These are phyloP conservation scores for Veloporphyrellus conicus DNA, from an alignment of 1,284 basidiomycete species.

Conservation along the genomic window DNA sequence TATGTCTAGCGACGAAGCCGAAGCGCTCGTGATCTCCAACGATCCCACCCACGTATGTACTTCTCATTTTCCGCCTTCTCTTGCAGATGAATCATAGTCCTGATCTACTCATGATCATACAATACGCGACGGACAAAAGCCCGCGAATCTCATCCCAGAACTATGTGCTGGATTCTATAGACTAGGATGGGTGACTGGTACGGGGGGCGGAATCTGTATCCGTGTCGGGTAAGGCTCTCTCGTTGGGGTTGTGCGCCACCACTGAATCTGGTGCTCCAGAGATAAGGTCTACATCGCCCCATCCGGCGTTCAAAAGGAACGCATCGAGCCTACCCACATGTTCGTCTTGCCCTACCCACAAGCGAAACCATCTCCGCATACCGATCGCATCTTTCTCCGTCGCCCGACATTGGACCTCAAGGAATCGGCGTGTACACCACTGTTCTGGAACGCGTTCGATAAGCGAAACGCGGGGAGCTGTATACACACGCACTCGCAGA, in stretches of 20 bases:
- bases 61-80: background rate
- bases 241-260: too few species aligned
- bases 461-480: constrained; percentile 73
- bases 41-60: constrained; percentile 50
- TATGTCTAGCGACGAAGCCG: constrained; percentile 18
- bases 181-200: constrained; percentile 62
- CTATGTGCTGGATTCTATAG: constrained; percentile 64
- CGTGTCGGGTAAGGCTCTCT: constrained; percentile 62
- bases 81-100: background rate
- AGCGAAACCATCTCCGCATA: constrained; percentile 53
- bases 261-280: constrained; percentile 35
- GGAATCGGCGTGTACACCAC: constrained; percentile 78
- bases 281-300: constrained; percentile 82
- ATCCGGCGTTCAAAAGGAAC: constrained; percentile 84
- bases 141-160: constrained; percentile 78
- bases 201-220: constrained; percentile 67
- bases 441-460: constrained; percentile 90
- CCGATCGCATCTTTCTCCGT: constrained; percentile 70
- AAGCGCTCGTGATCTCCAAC: constrained; percentile 26
- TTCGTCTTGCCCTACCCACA: constrained; percentile 82
- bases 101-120: background rate
- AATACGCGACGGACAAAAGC: constrained; percentile 39
- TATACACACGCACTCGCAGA: constrained; percentile 84
- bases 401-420: constrained; percentile 65
- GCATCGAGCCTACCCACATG: constrained; percentile 74